These are phyloP conservation scores for Apiotrichum laibachii DNA, from an alignment of 1,284 basidiomycete genomes.

Conservation along the genomic window DNA sequence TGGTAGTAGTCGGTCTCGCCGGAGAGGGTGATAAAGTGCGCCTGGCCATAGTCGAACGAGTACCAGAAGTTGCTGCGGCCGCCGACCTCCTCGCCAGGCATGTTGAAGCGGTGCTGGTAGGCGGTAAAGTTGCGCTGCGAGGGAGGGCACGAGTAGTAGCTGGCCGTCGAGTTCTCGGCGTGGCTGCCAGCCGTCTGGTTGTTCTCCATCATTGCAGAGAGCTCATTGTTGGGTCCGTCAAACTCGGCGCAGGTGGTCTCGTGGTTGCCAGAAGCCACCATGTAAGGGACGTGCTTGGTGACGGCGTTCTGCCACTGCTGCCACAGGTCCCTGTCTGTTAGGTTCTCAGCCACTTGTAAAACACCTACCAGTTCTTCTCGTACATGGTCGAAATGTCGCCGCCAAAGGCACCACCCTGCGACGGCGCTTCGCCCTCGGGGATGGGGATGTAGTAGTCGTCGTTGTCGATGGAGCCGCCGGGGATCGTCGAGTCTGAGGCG, in stretches of 20 bases:
- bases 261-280: constrained; percentile 26
- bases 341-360: constrained; percentile 16
- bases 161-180: constrained; percentile 15
- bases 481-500: constrained; percentile 21
- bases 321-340: constrained; percentile 45
- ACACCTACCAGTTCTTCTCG: too few relatives aligned
- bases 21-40: constrained; percentile 30
- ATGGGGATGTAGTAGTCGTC: constrained; percentile 27
- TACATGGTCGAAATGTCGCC: constrained; percentile 28
- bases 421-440: constrained; percentile 29
- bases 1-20: constrained; percentile 29
- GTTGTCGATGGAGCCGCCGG: constrained; percentile 18
- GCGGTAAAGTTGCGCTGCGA: constrained; percentile 31
- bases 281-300: constrained; percentile 38
- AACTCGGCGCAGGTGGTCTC: constrained; percentile 28
- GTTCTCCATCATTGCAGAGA: constrained; percentile 23
- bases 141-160: constrained; percentile 28
- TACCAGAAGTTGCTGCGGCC: constrained; percentile 37
- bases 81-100: constrained; percentile 29
- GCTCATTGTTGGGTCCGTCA: constrained; percentile 28
- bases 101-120: constrained; percentile 36
- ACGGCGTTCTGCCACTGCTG: constrained; percentile 43
- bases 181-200: constrained; percentile 9
- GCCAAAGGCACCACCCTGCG: constrained; percentile 29
- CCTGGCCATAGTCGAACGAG: constrained; percentile 29